A percentile compares a stretch with the other conserved stretches of the same genome.
phyloP scores from a whole-genome alignment of 208 protist species.

The Acanthamoeba quina region DNA sequence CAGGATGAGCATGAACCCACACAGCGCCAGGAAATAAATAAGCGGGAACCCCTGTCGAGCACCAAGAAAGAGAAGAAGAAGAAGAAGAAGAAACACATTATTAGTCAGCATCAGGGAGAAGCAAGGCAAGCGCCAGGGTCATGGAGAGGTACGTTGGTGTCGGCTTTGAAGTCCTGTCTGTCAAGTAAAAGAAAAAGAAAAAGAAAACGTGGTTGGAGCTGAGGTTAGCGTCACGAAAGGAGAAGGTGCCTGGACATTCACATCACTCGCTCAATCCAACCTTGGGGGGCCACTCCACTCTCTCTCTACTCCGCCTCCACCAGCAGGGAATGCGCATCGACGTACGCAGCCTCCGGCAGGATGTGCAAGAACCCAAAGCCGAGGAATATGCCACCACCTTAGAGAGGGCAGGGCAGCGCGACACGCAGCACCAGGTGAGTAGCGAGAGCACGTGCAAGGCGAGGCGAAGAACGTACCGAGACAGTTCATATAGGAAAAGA shows the following conservation, averaged over 20 bases:
- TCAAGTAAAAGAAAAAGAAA: background rate
- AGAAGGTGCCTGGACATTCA: too few relatives aligned
- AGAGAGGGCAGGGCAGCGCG: too few relatives aligned
- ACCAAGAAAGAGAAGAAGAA: background rate
- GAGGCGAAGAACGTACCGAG: background rate
- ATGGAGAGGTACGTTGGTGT: background rate
- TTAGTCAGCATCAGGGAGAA: background rate
- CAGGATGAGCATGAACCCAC: constrained; percentile 50
- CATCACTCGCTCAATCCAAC: too few relatives aligned
- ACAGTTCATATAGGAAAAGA: constrained; percentile 41
- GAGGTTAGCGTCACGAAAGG: background rate
- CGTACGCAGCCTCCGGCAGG: constrained; percentile 49
- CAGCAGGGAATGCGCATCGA: background rate
- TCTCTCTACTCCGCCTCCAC: background rate
- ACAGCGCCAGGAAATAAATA: constrained; percentile 44
- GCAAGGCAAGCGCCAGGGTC: background rate
- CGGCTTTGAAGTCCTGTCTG: constrained; percentile 26
- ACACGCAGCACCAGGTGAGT: background rate
- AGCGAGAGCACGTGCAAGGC: background rate
- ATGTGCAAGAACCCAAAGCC: constrained; percentile 46
- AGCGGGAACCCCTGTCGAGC: background rate
- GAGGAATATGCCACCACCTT: constrained; percentile 29
- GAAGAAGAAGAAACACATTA: background rate
- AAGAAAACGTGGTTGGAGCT: background rate
- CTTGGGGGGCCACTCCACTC: background rate